Conservation (phyloP, 2,329 filamentous ascomycete genomes). For the Huntiella bhutanensis region DNA sequence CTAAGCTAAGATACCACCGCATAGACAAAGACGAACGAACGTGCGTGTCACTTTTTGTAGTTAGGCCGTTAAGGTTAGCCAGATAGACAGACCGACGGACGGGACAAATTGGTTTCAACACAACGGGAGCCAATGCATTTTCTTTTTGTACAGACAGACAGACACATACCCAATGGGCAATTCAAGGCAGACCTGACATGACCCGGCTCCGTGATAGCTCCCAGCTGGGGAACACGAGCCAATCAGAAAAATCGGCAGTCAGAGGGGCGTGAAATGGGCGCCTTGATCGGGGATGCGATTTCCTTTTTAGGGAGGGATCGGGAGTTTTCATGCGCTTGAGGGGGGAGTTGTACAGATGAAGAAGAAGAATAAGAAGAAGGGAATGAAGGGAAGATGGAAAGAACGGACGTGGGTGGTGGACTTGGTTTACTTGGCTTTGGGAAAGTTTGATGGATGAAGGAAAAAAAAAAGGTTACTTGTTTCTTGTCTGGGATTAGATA, state of each 20-base stretch:
- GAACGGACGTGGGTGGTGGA: not conserved
- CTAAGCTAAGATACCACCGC: no score
- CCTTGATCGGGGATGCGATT: not conserved
- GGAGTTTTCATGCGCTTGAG: not conserved
- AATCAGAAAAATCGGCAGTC: slow-evolving; percentile 1
- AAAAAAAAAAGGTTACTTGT: not conserved
- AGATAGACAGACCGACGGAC: no score
- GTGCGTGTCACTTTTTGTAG: no score
- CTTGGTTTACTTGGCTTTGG: not conserved
- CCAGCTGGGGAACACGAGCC: not conserved
- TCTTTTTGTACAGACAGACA: no score
- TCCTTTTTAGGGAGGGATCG: slow-evolving; percentile 1
- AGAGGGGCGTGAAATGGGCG: no score
- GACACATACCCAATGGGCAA: no score
- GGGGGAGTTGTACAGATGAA: not conserved
- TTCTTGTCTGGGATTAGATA: no score
- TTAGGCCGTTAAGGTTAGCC: no score
- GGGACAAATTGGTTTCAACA: no score
- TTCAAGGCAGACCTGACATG: not conserved
- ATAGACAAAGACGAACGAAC: no score
- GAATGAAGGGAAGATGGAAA: not conserved
- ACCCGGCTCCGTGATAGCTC: not conserved
- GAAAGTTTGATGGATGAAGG: not conserved
- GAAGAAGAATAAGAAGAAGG: not conserved
- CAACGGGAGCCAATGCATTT: no score